A percentile compares a stretch with the other conserved stretches of the same genome.
Conservation (phyloP, 257 asterid genomes). For the Knoxia roxburghii region DNA sequence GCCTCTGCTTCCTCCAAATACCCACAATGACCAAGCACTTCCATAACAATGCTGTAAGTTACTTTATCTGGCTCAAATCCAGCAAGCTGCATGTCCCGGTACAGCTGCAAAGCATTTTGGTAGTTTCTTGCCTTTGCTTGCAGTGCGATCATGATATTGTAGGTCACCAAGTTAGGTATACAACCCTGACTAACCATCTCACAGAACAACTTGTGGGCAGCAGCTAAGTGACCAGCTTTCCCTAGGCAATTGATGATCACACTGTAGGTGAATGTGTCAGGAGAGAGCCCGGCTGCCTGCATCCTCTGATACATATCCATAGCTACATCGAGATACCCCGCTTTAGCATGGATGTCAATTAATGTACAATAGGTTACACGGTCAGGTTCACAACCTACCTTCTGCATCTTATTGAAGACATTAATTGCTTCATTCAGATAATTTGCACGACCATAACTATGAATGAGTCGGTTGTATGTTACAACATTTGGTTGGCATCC, state of each 20-base stretch:
- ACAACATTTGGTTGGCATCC: conserved; percentile 87
- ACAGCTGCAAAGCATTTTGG: conserved; percentile 66
- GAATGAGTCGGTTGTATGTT: conserved; percentile 89
- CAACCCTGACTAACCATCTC: conserved; percentile 93
- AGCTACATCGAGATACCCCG: conserved; percentile 91
- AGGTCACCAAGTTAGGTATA: conserved; percentile 80
- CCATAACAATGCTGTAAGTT: conserved; percentile 93
- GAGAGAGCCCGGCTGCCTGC: conserved; percentile 95
- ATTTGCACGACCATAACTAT: conserved; percentile 90
- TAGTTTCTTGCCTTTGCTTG: conserved; percentile 95
- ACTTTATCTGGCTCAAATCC: conserved; percentile 95
- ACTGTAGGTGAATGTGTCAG: conserved; percentile 95
- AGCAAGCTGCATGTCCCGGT: conserved; percentile 86
- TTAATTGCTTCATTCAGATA: conserved; percentile 66
- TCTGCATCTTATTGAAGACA: conserved; percentile 73
- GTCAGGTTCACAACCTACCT: conserved; percentile 76
- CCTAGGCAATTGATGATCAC: conserved; percentile 93
- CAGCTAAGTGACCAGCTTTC: conserved; percentile 84
- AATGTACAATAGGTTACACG: conserved; percentile 96
- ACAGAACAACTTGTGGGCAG: conserved; percentile 68
- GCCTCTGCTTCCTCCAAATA: conserved; percentile 90
- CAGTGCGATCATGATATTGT: conserved; percentile 85
- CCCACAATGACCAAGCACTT: conserved; percentile 96
- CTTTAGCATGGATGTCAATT: conserved; percentile 91
- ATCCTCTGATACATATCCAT: conserved; percentile 78